Evolutionary conservation across 2,329 filamentous ascomycete species (phyloP), one percentile per base, ranked within the genome.

Genomic region (Aspergillus sp.): DNA sequence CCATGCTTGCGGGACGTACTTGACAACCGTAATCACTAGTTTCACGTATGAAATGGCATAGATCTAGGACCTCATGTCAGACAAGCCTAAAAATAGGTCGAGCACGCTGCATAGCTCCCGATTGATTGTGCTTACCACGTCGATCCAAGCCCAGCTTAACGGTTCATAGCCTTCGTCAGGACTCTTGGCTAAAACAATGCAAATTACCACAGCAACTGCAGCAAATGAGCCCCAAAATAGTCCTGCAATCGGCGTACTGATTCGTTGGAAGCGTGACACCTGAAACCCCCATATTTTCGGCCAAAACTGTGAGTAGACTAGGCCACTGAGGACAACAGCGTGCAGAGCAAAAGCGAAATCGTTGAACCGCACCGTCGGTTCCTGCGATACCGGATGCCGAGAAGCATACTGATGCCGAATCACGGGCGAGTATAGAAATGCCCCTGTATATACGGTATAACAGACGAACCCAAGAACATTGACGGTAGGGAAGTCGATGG

Each of bases 321-420:
- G 71, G 43, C 84, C 66, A 65, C 87, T 91, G 61, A 96, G 77
- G 9, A 92, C 61, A 15, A 91, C 80, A 34, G 89, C 93, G 76
- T 98, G 93, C 3, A 85, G 79, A 15, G 93, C 92, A 72, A 98
- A 98, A 13, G 87, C 85, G 58, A 98, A 83, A 76, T 99, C 95
- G 76, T 98, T 98, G 76, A 91, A 85, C 55, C 89, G 86, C 30
- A 96, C 93, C 1, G 93, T 95, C 3, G 93, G 91, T 43, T 89
- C 84, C 7, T 90, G 86, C 4, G 88, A 86, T 45, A 83, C 74
- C 3, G 84, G 85, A 74, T 98, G 86, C 59, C 95, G 87, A 17
- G 84, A 82, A 20, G 91, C 92, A 78, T 99, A 99, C 72, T 98
- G 90, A 36, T 78, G 74, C 53, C 90, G 88, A 55, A 98, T 88